Evolutionary conservation across 352 stramenopile species (phyloP), one percentile per base, ranked within the genome.

Genomic region (Peronospora belbahrii): DNA sequence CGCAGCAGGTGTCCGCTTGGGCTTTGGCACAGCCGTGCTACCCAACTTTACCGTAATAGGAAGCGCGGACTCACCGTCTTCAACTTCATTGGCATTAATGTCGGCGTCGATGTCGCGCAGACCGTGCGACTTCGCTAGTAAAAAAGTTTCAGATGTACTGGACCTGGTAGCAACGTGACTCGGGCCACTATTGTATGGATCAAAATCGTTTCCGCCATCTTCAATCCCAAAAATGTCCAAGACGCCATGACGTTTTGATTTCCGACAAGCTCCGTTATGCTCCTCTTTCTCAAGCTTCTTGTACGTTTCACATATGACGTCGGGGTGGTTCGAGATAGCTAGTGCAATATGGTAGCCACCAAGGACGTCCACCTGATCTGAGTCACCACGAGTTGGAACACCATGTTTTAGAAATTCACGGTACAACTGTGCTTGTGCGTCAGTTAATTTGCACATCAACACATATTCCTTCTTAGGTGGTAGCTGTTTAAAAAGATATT

Each of bases 401-500:
- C 79, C 79, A 48, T 55, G 30, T 19, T 78, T 22, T 5, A 91
- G 51, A 47, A 94, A 94, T 2, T 52, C 48, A 6, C 75, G 74
- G 32, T 95, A 94, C n/a, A 94, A 36, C 11, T 70, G 43, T 4
- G 66, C 72, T 48, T 95, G 85, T 6, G 76, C 24, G 13, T 88
- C 68, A 9, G 74, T 88, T 6, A 95, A 59, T 46, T 88, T 86
- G 52, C 77, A 93, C 30, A 91, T 57, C 5, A 95, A 18, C 15
- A 95, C 85, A 60, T 78, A 94, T 47, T 95, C 85, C 42, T 93
- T 88, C 59, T 95, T 95, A 0, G 81, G 81, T 13, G 85, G 85
- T 28, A 95, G 47, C 38, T 93, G 82, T 6, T 60, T 65, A 42
- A 91, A 88, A 2, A 95, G 56, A 40, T 85, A 92, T 52, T 88